Evolutionary conservation across 78 protist genomes (phyloP).

Genomic region (Dictyostelium capitatum): DNA sequence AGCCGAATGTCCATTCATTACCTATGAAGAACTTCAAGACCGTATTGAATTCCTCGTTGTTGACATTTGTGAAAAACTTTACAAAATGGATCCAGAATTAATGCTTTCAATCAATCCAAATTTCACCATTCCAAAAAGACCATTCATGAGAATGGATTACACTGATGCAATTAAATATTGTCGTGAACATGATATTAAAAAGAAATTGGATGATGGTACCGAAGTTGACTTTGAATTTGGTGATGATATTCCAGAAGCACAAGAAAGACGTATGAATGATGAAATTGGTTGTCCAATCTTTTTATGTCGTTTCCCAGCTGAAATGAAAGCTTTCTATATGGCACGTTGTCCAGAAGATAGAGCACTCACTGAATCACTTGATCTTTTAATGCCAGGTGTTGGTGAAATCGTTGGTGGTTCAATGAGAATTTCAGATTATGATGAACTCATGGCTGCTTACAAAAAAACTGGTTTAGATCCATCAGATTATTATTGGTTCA

Average conservation of each 20-base stretch:
- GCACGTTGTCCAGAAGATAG: constrained; percentile 80
- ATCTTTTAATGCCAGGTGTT: constrained; percentile 97
- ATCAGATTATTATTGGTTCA: constrained; percentile 96
- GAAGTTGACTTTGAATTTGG: constrained; percentile 85
- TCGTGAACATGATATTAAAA: constrained; percentile 85
- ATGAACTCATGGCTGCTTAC: constrained; percentile 88
- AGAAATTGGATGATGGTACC: constrained; percentile 81
- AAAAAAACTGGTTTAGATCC: constrained; percentile 92
- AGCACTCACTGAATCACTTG: constrained; percentile 86
- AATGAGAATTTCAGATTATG: constrained; percentile 92
- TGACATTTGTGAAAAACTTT: constrained; percentile 83
- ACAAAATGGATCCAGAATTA: constrained; percentile 36
- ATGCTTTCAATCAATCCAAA: constrained; percentile 89
- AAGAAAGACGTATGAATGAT: constrained; percentile 97
- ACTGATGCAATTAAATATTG: constrained; percentile 93
- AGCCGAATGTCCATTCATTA: constrained; percentile 96
- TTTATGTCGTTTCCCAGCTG: constrained; percentile 95
- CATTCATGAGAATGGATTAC: constrained; percentile 95
- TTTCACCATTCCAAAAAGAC: constrained; percentile 87
- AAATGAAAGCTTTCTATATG: constrained; percentile 98
- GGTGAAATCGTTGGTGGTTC: constrained; percentile 99
- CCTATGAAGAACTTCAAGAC: constrained; percentile 93
- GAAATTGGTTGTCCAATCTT: constrained; percentile 94
- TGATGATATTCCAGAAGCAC: constrained; percentile 98
- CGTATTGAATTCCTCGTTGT: constrained; percentile 92